Base-by-base conservation (phyloP, 257 asterid genomes). In the Rehmannia glutinosa region DNA sequence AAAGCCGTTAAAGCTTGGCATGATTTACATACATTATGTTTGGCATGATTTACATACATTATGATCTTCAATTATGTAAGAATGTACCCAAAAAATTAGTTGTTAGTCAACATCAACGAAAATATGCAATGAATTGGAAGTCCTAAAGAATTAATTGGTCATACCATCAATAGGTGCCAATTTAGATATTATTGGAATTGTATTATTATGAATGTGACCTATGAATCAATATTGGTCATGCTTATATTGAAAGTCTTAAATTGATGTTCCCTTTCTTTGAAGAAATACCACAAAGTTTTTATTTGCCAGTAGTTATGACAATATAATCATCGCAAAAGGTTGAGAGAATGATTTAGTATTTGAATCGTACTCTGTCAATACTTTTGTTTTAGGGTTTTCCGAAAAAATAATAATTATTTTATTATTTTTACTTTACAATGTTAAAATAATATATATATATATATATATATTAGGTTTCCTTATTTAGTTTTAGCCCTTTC, bases 181-280 rank as follows among this genome's bases (percentile, higher is more conserved):
- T 36, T 32, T 19, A 38, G 30, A 71, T 32, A 66, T 52, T 64
- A 23, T 66, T 24, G 23, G 63, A 53, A n/a, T 66, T 51, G 45
- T 21, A 76, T 76, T 62, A 76, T 76, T 60, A 35, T 61, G 75
- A 71, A 47, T 71, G 16, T 23, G 81, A 76, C 77, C 28, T 23
- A 33, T 45, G 57, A 65, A 65, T 70, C 43, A 58, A 65, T 59
- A 39, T 30, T 7, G 28, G 59, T 28, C 73, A 71, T 71, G 66
- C 70, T 70, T 75, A 32, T 57, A 20, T 36, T 57, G 51, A 42
- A 69, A 75, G 64, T 24, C 38, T 67, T 61, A 49, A 35, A 53
- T 54, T 69, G 72, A 62, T 69, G 42, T 55, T 25, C 47, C 56
- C 62, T 62, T 54, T 74, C 55, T 21, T 62, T 24, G 43, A 49